Evolutionary conservation across 2,329 filamentous ascomycete genomes (phyloP).

Genomic region (Thermoascus crustaceus): DNA sequence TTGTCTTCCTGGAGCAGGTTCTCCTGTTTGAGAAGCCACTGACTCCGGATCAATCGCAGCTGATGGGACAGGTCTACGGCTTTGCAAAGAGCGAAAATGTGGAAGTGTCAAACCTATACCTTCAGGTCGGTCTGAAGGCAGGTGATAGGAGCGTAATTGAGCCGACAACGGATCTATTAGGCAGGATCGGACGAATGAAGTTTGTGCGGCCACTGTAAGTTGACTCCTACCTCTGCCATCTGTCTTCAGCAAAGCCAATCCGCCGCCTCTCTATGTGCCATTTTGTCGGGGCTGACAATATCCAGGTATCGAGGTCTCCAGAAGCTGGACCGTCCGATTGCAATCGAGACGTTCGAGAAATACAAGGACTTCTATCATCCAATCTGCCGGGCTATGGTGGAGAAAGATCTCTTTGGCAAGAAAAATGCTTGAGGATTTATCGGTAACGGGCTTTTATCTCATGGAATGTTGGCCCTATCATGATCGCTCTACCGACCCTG

Average conservation of each 20-base stretch:
- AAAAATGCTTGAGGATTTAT: too few species aligned
- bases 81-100: conserved; percentile 71
- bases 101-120: conserved; percentile 75
- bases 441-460: too few species aligned
- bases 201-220: conserved; percentile 75
- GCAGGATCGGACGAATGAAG: conserved; percentile 88
- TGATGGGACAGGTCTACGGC: conserved; percentile 67
- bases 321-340: conserved; percentile 64
- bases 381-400: conserved; percentile 77
- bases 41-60: conserved; percentile 54
- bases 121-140: conserved; percentile 68
- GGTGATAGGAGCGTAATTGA: conserved; percentile 61
- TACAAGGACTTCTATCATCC: conserved; percentile 93
- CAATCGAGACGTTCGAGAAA: conserved; percentile 74
- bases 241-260: background rate
- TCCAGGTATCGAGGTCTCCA: conserved; percentile 57
- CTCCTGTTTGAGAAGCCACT: conserved; percentile 60
- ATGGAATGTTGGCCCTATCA: too few species aligned
- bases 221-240: background rate
- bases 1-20: conserved; percentile 80
- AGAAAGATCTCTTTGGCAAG: conserved; percentile 64
- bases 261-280: too few species aligned
- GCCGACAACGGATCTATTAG: conserved; percentile 65
- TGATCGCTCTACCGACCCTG: too few species aligned
- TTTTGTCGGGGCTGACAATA: background rate